phyloP scores from a whole-genome alignment of 768 basidiomycete species.

The Lanmaoa rubissima region DNA sequence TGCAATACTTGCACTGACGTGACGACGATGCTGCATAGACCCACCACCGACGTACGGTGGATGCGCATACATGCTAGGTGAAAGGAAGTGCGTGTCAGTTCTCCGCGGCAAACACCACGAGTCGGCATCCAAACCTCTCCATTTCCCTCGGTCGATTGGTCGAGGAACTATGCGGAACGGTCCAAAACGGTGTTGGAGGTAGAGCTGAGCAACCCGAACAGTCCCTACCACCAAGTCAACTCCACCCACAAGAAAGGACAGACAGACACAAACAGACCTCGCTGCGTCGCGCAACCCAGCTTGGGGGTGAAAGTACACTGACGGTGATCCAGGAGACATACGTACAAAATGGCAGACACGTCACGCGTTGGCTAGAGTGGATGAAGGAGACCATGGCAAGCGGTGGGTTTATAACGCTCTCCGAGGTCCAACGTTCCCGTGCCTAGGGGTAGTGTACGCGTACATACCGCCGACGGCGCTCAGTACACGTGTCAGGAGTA shows the following conservation, averaged over 20 bases:
- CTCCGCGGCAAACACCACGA: background rate
- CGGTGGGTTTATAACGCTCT: conserved; percentile 6
- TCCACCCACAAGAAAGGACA: background rate
- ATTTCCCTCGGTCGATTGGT: background rate
- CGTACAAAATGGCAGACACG: background rate
- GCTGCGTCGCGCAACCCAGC: background rate
- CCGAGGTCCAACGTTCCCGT: background rate
- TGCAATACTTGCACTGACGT: background rate
- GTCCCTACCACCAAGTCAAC: conserved; percentile 13
- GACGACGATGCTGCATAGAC: background rate
- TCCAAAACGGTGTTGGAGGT: conserved; percentile 1
- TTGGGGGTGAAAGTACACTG: background rate
- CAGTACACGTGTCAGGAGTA: conserved; percentile 3
- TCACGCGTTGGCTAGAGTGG: background rate
- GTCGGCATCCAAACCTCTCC: conserved; percentile 1
- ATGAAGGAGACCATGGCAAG: background rate
- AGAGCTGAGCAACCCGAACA: background rate
- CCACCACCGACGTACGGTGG: background rate
- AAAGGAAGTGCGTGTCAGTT: background rate
- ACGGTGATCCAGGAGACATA: conserved; percentile 6
- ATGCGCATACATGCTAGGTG: background rate
- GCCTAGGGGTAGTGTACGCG: background rate
- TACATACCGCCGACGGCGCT: conserved; percentile 8
- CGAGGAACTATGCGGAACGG: background rate
- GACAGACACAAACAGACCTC: conserved; percentile 6